A percentile compares a stretch with the other conserved stretches of the same genome.
Conservation (phyloP, 2,329 filamentous ascomycete genomes). For the Talaromyces sp. region DNA sequence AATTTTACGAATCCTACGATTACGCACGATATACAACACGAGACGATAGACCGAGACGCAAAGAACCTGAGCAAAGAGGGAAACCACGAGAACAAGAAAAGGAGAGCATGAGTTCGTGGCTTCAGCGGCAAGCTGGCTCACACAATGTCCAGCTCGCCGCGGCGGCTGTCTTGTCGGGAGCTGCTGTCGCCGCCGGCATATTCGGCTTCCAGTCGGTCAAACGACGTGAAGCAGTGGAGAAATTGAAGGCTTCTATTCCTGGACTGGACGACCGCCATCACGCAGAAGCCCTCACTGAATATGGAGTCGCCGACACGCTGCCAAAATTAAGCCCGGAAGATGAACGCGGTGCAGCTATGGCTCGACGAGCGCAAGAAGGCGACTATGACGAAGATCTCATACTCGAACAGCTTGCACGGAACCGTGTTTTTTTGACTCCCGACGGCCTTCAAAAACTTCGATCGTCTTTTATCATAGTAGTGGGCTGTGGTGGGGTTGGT, state of each 20-base stretch:
- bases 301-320: slow-evolving; percentile 32
- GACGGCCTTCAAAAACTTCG: slow-evolving; percentile 75
- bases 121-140: slow-evolving; percentile 37
- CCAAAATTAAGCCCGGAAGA: slow-evolving; percentile 46
- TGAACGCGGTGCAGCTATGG: slow-evolving; percentile 52
- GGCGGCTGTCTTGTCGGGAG: slow-evolving; percentile 38
- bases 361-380: slow-evolving; percentile 54
- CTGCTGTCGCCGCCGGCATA: slow-evolving; percentile 45
- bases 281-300: slow-evolving; percentile 49
- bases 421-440: slow-evolving; percentile 81
- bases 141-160: slow-evolving; percentile 38
- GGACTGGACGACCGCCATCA: slow-evolving; percentile 46
- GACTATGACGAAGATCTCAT: slow-evolving; percentile 75
- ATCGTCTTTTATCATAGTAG: slow-evolving; percentile 75
- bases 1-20: slow-evolving; percentile 7
- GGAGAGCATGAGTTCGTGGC: slow-evolving; percentile 37
- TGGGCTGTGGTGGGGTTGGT: slow-evolving; percentile 90
- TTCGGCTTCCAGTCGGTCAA: slow-evolving; percentile 52
- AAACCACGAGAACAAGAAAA: neutral
- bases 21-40: neutral
- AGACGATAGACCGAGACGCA: neutral
- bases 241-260: slow-evolving; percentile 58
- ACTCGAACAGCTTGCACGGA: slow-evolving; percentile 87
- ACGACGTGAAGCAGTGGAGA: slow-evolving; percentile 49
- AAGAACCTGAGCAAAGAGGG: neutral